Evolutionary conservation across 106 monocot genomes (phyloP).

Genomic region (Amphibolis antarctica): DNA sequence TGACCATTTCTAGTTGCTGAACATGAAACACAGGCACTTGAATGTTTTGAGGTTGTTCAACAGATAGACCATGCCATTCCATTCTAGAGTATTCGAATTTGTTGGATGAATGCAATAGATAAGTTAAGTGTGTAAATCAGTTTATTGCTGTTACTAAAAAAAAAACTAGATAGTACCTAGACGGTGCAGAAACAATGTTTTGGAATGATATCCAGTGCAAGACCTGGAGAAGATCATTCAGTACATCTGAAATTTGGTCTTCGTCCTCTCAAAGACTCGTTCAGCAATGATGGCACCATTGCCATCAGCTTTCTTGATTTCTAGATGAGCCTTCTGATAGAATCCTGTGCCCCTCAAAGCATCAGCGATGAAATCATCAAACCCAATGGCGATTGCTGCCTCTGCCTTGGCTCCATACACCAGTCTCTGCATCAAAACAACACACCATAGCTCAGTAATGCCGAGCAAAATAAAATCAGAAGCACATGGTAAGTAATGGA

Average conservation of each 20-base stretch:
- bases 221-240: constrained; percentile 1
- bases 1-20: no score
- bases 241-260: constrained; percentile 71
- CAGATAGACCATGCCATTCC: no score
- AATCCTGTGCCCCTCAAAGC: constrained; percentile 57
- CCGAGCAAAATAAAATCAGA: not conserved
- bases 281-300: constrained; percentile 80
- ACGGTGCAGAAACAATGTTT: no score
- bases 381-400: constrained; percentile 80
- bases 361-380: constrained; percentile 84
- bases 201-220: not conserved
- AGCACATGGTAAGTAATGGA: not conserved
- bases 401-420: constrained; percentile 89
- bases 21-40: no score
- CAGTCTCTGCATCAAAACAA: constrained; percentile 37
- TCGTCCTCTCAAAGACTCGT: constrained; percentile 76
- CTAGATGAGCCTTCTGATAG: constrained; percentile 69
- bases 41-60: no score
- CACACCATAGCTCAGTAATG: not conserved
- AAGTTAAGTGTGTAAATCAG: no score
- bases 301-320: constrained; percentile 68
- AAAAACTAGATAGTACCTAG: no score
- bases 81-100: no score
- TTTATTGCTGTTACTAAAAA: no score
- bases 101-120: no score